phyloP scores from a whole-genome alignment of 2,329 filamentous ascomycete genomes.

The Cladosporium sp. region DNA sequence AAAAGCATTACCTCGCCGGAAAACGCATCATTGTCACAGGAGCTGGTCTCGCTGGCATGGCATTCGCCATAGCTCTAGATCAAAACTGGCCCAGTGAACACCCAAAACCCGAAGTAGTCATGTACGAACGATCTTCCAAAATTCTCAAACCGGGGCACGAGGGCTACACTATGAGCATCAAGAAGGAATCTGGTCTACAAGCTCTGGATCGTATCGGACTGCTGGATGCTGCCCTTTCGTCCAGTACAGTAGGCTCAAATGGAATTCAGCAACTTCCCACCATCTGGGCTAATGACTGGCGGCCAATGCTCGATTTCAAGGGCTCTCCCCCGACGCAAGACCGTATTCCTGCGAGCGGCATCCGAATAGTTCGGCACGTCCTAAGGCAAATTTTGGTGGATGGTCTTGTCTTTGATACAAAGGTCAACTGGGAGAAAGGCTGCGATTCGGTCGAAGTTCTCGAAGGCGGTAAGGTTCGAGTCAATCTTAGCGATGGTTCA shows the following conservation, averaged over 20 bases:
- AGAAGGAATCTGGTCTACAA: conserved; percentile 15
- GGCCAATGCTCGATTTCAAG: background rate
- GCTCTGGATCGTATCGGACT: conserved; percentile 21
- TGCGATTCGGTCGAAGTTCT: background rate
- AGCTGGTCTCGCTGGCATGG: conserved; percentile 23
- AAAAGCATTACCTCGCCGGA: conserved; percentile 14
- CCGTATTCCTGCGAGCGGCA: background rate
- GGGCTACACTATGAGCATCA: conserved; percentile 22
- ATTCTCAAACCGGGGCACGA: conserved; percentile 12
- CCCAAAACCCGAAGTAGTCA: conserved; percentile 12
- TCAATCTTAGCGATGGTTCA: conserved; percentile 13
- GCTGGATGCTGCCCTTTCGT: conserved; percentile 15
- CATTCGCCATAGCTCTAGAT: conserved; percentile 20
- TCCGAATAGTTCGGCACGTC: conserved; percentile 3
- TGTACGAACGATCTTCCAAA: conserved; percentile 21
- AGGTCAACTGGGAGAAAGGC: conserved; percentile 11
- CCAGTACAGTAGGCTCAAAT: conserved; percentile 11
- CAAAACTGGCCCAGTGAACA: conserved; percentile 16
- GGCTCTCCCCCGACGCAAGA: background rate
- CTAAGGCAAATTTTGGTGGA: conserved; percentile 10
- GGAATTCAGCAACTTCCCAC: background rate
- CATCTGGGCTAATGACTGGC: conserved; percentile 6
- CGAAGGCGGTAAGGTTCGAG: conserved; percentile 9
- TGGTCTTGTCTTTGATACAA: background rate
- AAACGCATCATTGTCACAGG: conserved; percentile 23